Evolutionary conservation across 257 asterid genomes (phyloP).

Genomic region (Mitragyna speciosa): DNA sequence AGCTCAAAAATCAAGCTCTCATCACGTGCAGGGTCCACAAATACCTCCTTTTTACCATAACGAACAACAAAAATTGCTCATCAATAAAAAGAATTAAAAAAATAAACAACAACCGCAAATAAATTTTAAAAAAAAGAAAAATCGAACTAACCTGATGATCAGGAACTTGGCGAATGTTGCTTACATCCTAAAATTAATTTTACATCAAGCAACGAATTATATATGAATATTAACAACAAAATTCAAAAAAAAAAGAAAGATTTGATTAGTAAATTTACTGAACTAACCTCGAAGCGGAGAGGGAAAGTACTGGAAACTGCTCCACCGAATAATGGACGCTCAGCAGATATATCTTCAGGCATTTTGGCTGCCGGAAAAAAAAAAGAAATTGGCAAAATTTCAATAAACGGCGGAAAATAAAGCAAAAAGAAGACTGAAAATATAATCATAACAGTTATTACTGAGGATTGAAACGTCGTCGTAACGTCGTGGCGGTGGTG

Average conservation of each 20-base stretch:
- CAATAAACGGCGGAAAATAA: not conserved
- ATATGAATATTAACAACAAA: no score
- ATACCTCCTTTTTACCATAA: conserved; percentile 53
- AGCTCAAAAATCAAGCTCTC: conserved; percentile 92
- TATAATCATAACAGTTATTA: not conserved
- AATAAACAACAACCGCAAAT: no score
- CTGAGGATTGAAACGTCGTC: not conserved
- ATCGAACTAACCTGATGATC: conserved; percentile 73
- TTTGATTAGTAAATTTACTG: not conserved
- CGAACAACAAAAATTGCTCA: not conserved
- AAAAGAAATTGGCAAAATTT: not conserved
- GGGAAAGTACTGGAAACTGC: conserved; percentile 69
- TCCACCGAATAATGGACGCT: conserved; percentile 71
- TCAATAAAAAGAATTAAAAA: not conserved
- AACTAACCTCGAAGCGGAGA: conserved; percentile 62
- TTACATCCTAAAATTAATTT: conserved; percentile 60
- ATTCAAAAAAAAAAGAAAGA: no score
- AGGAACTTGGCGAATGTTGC: conserved; percentile 83
- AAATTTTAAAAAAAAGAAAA: not conserved
- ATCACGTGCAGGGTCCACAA: conserved; percentile 77
- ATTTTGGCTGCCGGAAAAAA: conserved; percentile 13
- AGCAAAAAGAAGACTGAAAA: not conserved
- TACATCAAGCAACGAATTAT: not conserved
- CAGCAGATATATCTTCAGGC: conserved; percentile 50
- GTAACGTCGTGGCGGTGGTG: no score